Conservation (phyloP, 805 yeast genomes). For the Allodekkera sacchari region DNA sequence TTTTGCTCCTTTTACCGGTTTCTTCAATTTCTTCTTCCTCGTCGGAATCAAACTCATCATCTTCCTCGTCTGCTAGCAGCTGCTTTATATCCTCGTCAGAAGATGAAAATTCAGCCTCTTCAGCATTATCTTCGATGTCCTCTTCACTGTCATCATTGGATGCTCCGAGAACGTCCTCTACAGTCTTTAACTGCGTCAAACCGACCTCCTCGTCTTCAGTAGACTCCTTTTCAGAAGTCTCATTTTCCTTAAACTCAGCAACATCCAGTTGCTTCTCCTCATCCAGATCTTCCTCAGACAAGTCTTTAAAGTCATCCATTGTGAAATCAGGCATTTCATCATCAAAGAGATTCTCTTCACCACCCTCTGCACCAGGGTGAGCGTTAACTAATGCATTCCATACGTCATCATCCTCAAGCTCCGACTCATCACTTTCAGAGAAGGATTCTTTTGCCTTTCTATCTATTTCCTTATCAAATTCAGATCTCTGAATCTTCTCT, state of each 20-base stretch:
- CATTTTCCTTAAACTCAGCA: constrained; percentile 21
- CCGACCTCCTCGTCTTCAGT: constrained; percentile 2
- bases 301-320: constrained; percentile 27
- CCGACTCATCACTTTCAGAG: constrained; percentile 32
- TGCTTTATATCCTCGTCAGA: constrained; percentile 22
- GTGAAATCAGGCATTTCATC: constrained; percentile 31
- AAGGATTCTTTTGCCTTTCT: constrained; percentile 35
- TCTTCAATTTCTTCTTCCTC: constrained; percentile 9
- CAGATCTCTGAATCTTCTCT: constrained; percentile 28
- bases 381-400: constrained; percentile 55
- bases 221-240: constrained; percentile 5
- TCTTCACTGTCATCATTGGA: constrained; percentile 17
- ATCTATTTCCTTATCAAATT: constrained; percentile 36
- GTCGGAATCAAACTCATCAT: constrained; percentile 5
- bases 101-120: constrained; percentile 19
- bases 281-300: constrained; percentile 25
- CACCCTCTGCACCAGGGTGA: constrained; percentile 50
- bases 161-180: constrained; percentile 15
- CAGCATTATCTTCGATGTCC: constrained; percentile 16
- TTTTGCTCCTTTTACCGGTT: constrained; percentile 14
- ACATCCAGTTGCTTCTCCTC: constrained; percentile 16
- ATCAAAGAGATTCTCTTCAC: constrained; percentile 24
- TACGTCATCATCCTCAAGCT: constrained; percentile 44
- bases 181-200: constrained; percentile 6
- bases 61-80: constrained; percentile 16